Percentiles rank a stretch among this genome's conserved stretches.
Evolutionary conservation across 352 stramenopile genomes (phyloP).

Genomic region (Globisporangium paddicum): DNA sequence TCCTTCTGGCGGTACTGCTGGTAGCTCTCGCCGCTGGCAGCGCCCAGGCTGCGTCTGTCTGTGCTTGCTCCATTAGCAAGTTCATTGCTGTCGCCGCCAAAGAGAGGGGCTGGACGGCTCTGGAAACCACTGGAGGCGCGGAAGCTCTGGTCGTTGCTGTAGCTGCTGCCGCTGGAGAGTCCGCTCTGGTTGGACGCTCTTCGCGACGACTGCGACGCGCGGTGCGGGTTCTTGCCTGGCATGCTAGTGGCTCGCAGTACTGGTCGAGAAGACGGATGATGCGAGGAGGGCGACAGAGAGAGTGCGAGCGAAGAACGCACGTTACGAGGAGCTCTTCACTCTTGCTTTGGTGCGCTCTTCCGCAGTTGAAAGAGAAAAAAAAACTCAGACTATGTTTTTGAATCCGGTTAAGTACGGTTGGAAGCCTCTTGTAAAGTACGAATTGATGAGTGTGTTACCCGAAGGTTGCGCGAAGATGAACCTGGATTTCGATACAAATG

Average conservation of each 20-base stretch:
- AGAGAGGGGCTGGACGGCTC: slow-evolving; percentile 7
- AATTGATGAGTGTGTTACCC: no score
- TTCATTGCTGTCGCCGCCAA: slow-evolving; percentile 6
- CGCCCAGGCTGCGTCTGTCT: slow-evolving; percentile 3
- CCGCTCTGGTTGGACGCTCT: slow-evolving; percentile 6
- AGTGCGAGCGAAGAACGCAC: neutral
- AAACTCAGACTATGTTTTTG: neutral
- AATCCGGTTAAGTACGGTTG: neutral
- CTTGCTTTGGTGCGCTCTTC: neutral
- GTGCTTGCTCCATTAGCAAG: neutral
- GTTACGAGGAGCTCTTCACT: neutral
- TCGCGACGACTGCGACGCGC: slow-evolving; percentile 8
- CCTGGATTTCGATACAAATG: no score
- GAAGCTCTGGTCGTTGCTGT: slow-evolving; percentile 8
- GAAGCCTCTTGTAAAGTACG: neutral
- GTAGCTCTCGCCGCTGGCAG: slow-evolving; percentile 6
- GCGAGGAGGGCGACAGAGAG: neutral
- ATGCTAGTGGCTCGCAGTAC: neutral
- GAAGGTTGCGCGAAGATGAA: neutral
- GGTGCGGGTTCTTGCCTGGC: slow-evolving; percentile 4
- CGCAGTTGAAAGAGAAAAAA: neutral
- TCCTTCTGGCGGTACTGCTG: neutral
- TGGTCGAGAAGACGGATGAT: neutral
- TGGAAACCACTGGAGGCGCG: neutral
- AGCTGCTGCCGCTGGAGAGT: slow-evolving; percentile 2